These are phyloP conservation scores for Cryptosporidium sp. DNA, from an alignment of 169 alveolate genomes.

Conservation along the genomic window DNA sequence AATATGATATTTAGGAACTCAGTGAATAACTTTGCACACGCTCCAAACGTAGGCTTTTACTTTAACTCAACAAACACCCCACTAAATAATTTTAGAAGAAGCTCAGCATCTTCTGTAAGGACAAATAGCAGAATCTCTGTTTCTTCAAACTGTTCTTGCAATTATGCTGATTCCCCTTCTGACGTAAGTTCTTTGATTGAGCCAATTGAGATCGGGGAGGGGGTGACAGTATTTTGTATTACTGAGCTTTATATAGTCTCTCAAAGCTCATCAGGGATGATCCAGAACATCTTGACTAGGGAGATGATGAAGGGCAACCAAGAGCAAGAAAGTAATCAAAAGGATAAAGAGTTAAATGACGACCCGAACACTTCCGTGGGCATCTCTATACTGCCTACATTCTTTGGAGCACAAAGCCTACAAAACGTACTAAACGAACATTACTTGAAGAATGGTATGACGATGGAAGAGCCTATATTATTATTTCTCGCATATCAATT, in stretches of 20 bases:
- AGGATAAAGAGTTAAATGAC: background rate
- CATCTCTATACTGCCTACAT: constrained; percentile 58
- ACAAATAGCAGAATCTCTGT: constrained; percentile 24
- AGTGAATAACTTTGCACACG: background rate
- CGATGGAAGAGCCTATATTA: constrained; percentile 62
- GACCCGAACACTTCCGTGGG: constrained; percentile 8
- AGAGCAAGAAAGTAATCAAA: background rate
- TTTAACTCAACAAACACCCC: background rate
- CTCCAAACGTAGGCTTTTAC: background rate
- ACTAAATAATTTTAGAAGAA: constrained; percentile 2
- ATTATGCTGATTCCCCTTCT: background rate
- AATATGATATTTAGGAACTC: background rate
- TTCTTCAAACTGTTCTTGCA: constrained; percentile 25
- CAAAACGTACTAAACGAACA: constrained; percentile 34
- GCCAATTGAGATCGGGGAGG: constrained; percentile 33
- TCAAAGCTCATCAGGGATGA: constrained; percentile 43
- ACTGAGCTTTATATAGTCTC: constrained; percentile 57
- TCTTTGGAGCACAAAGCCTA: constrained; percentile 38
- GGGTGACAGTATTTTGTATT: constrained; percentile 55
- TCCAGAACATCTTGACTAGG: constrained; percentile 56
- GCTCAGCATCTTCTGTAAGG: constrained; percentile 12
- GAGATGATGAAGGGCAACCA: constrained; percentile 20
- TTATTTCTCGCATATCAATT: constrained; percentile 48
- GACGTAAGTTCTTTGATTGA: constrained; percentile 13
- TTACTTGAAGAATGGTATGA: constrained; percentile 27